These are phyloP conservation scores for Suhomyces chickasaworum DNA, from an alignment of 1,139 yeast genomes.

Conservation along the genomic window DNA sequence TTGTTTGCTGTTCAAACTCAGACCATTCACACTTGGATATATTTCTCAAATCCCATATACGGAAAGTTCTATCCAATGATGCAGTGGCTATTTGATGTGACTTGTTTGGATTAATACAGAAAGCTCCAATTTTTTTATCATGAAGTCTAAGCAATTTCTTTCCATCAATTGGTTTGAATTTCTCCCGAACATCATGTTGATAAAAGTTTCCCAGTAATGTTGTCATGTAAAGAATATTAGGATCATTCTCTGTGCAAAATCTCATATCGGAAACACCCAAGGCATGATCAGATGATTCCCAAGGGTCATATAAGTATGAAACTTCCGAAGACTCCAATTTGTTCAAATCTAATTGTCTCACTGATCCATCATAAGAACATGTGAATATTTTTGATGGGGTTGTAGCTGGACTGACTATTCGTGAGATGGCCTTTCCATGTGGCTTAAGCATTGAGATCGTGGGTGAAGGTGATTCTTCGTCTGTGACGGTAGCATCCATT, in stretches of 20 bases:
- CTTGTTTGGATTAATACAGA: constrained; percentile 68
- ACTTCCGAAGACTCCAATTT: constrained; percentile 62
- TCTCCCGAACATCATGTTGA: constrained; percentile 64
- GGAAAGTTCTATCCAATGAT: constrained; percentile 79
- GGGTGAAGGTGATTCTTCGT: constrained; percentile 51
- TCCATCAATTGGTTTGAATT: constrained; percentile 31
- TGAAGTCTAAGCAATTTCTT: constrained; percentile 58
- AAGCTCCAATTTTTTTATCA: constrained; percentile 90
- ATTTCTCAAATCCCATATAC: constrained; percentile 83
- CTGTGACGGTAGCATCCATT: constrained; percentile 47
- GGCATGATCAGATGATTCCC: constrained; percentile 34
- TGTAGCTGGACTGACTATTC: constrained; percentile 54
- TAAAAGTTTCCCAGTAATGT: constrained; percentile 81
- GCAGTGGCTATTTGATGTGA: constrained; percentile 75
- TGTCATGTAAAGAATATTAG: constrained; percentile 64
- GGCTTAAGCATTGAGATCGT: constrained; percentile 63
- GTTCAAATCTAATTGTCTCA: constrained; percentile 68
- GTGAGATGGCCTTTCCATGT: constrained; percentile 75
- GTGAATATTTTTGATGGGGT: constrained; percentile 61
- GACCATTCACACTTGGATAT: constrained; percentile 42
- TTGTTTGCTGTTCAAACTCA: constrained; percentile 35
- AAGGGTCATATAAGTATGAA: constrained; percentile 53
- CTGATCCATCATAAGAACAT: constrained; percentile 84
- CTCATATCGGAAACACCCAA: constrained; percentile 68
- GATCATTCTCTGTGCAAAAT: constrained; percentile 44